A percentile compares a stretch with the other conserved stretches of the same genome.
These are phyloP conservation scores for Alternaria metachromatica DNA, from an alignment of 2,329 filamentous ascomycete species.

Conservation along the genomic window DNA sequence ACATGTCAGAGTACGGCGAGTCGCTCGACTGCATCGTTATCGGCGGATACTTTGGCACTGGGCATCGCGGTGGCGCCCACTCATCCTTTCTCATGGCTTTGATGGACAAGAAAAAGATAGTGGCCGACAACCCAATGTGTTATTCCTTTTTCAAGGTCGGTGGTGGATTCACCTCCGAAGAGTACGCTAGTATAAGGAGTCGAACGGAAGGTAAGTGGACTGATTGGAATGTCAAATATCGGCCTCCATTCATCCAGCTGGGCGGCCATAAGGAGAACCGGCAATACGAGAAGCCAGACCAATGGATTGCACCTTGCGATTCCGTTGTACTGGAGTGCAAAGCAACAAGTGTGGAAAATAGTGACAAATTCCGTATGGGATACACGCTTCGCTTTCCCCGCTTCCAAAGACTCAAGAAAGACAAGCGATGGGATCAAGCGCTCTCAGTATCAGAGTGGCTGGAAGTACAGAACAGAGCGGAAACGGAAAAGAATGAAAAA, in stretches of 20 bases:
- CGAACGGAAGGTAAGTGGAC: conserved; percentile 68
- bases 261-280: conserved; percentile 48
- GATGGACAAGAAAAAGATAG: conserved; percentile 5
- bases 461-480: conserved; percentile 71
- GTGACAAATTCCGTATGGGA: conserved; percentile 77
- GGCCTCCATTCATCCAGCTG: conserved; percentile 78
- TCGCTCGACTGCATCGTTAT: conserved; percentile 88
- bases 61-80: conserved; percentile 79
- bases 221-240: no score
- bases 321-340: conserved; percentile 90
- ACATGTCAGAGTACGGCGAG: conserved; percentile 96
- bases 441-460: conserved; percentile 80
- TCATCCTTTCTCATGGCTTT: conserved; percentile 64
- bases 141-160: conserved; percentile 98
- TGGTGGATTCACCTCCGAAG: conserved; percentile 84
- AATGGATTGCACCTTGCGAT: conserved; percentile 58
- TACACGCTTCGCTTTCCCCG: conserved; percentile 89
- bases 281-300: no score
- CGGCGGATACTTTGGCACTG: conserved; percentile 91
- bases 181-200: conserved; percentile 84
- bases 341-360: conserved; percentile 76
- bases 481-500: conserved; percentile 67
- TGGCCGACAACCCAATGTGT: conserved; percentile 72
- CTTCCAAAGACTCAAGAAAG: conserved; percentile 80
- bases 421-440: conserved; percentile 83